Evolutionary conservation across 2,329 filamentous ascomycete species (phyloP), one percentile per base, ranked within the genome.

Genomic region (Seiridium unicorne): DNA sequence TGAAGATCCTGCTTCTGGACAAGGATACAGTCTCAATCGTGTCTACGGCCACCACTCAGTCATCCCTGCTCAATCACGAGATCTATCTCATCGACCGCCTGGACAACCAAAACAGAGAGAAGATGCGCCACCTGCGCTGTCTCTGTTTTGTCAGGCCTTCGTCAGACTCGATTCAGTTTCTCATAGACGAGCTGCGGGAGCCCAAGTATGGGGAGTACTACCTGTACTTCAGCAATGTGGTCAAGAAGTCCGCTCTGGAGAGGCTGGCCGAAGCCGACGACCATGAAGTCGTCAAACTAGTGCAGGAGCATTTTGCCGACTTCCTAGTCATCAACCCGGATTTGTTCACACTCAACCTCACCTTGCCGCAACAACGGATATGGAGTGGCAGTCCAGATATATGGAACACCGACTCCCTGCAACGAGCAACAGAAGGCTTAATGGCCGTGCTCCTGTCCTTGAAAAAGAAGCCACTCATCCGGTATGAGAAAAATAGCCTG

Each of bases 141-240:
- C 79, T 98, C 35, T 97, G 93, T 73, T 94, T 99, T 67, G 85
- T 99, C 53, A 89, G 96, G 46, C 95, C 95, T 6, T 97, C 94
- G 0, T 85, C 94, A 10, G 92, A 96, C 67, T 96, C 94, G 4
- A 93, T 98, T 71, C 93, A 99, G 72, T 86, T 91, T 63, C 84
- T 99, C 57, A 94, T 99, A 67, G 95, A 99, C 71, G 95, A 99
- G 79, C 84, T 99, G 59, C 86, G 95, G 62, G 94, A 98, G 55
- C 96, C 95, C 4, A 97, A 93, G 73, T 99, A 99, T 69, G 94
- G 95, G 65, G 95, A 99, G 78, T 99, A 99, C 77, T 88, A 96
- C 71, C 85, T 99, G 60, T 97, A 96, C 76, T 97, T 99, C 75
- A 98, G 93, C 81, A 99, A 99, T 74, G 90, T 99, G 61, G 89